These are phyloP conservation scores for Lachnellula hyalina DNA, from an alignment of 2,329 filamentous ascomycete genomes.

Conservation along the genomic window DNA sequence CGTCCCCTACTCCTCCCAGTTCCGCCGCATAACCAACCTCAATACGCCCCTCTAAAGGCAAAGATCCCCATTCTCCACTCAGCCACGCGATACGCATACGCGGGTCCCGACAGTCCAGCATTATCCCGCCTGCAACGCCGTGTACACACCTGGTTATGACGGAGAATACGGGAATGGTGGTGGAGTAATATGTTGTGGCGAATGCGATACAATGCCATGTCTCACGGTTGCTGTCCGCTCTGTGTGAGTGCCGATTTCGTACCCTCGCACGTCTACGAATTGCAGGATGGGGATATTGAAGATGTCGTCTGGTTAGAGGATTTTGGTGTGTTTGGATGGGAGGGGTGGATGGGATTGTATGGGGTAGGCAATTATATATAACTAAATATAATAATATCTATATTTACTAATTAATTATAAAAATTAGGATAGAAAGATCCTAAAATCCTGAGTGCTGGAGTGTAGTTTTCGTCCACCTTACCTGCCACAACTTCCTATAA, in stretches of 20 bases:
- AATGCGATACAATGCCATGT: constrained; percentile 57
- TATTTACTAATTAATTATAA: too few relatives aligned
- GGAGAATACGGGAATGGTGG: constrained; percentile 57
- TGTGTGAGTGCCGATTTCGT: constrained; percentile 58
- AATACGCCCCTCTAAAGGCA: constrained; percentile 59
- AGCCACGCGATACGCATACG: constrained; percentile 59
- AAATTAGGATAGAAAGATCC: too few relatives aligned
- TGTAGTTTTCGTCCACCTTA: too few relatives aligned
- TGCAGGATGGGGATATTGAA: constrained; percentile 61
- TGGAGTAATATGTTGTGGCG: constrained; percentile 56
- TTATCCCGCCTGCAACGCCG: constrained; percentile 59
- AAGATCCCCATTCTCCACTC: constrained; percentile 55
- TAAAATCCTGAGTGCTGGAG: too few relatives aligned
- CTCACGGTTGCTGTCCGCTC: constrained; percentile 61
- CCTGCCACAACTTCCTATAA: too few relatives aligned
- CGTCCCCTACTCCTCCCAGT: constrained; percentile 40
- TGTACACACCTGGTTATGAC: constrained; percentile 57
- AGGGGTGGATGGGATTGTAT: too few relatives aligned
- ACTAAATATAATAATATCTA: too few relatives aligned
- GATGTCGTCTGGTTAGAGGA: constrained; percentile 38
- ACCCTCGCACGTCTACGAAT: constrained; percentile 58
- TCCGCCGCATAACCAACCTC: constrained; percentile 59
- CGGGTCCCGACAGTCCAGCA: constrained; percentile 58
- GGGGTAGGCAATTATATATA: too few relatives aligned
- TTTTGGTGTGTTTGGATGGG: too few relatives aligned